A percentile compares a stretch with the other conserved stretches of the same genome.
Evolutionary conservation across 805 yeast genomes (phyloP).

Genomic region (Myxozyma lipomycoides): DNA sequence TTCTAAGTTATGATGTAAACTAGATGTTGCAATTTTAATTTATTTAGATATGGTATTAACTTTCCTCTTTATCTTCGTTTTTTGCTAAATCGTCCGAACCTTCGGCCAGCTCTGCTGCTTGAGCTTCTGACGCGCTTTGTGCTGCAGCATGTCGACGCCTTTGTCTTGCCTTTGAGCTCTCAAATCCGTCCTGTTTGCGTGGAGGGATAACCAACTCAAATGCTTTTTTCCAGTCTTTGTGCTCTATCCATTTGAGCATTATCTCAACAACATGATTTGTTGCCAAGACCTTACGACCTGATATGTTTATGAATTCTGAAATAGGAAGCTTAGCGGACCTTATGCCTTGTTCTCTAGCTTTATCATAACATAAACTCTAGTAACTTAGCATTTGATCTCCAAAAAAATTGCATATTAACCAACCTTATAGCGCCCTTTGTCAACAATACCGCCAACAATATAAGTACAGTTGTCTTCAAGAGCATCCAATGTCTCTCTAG

Average conservation of each 20-base stretch:
- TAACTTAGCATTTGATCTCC: conserved; percentile 39
- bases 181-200: conserved; percentile 49
- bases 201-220: conserved; percentile 84
- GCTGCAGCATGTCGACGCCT: conserved; percentile 26
- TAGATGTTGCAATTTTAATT: neutral
- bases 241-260: conserved; percentile 73
- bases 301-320: conserved; percentile 72
- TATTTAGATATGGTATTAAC: neutral
- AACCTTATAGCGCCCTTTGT: conserved; percentile 63
- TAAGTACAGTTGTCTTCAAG: conserved; percentile 71
- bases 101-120: no score
- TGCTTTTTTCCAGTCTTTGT: conserved; percentile 76
- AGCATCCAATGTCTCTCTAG: conserved; percentile 61
- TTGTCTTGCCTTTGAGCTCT: conserved; percentile 23
- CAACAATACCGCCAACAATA: conserved; percentile 93
- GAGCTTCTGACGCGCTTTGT: no score
- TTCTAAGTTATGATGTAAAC: no score
- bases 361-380: conserved; percentile 71
- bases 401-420: neutral
- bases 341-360: conserved; percentile 71
- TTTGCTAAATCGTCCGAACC: no score
- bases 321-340: conserved; percentile 79
- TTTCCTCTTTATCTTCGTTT: no score
- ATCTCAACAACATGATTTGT: conserved; percentile 94
- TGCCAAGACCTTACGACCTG: conserved; percentile 85